Evolutionary conservation across 768 basidiomycete species (phyloP), one percentile per base, ranked within the genome.

Genomic region (Postia placenta): DNA sequence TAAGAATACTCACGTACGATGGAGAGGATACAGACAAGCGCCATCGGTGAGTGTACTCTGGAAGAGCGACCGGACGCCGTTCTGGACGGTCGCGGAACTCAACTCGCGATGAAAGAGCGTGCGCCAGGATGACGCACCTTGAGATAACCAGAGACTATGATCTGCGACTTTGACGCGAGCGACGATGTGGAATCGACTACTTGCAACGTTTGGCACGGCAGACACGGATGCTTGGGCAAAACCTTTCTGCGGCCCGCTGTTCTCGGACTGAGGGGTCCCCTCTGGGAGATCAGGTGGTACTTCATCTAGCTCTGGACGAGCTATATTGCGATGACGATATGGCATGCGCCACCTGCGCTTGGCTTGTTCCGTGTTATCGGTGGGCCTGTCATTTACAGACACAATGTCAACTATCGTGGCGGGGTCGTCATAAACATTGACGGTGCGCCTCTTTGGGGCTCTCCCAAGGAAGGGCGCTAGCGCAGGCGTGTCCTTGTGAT

Each of bases 401-500:
- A 59, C 51, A 24, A 77, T 64, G 45, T 74, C 67, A 26, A 73
- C 61, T 1, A 53, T 22, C 17, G 60, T 61, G 36, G 66, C 62
- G 30, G 70, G 65, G 25, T 66, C 60, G 4, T 38, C 52, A 30
- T 67, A 60, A 9, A 65, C 65, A 27, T 69, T 64, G 49, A 78
- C 72, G 19, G 63, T 61, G 23, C 74, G 69, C 41, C 68, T 67
- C 57, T 68, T 71, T 0, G 71, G 65, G 15, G 63, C 61, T 46
- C 69, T 69, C 6, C 76, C 75, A 26, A 78, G 69, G 56, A 78
- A 78, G 4, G 67, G 73, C 11, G 76, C 76, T 17, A 78, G 68
- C 1, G 73, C 72, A 23, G 76, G 72, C 6, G 75, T 71, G 47
- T 78, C 77, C n/a, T 62, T 66, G 46, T 79, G 76, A 52, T 72